Conservation (phyloP, 257 asterid species). For the Salvia miltiorrhiza region DNA sequence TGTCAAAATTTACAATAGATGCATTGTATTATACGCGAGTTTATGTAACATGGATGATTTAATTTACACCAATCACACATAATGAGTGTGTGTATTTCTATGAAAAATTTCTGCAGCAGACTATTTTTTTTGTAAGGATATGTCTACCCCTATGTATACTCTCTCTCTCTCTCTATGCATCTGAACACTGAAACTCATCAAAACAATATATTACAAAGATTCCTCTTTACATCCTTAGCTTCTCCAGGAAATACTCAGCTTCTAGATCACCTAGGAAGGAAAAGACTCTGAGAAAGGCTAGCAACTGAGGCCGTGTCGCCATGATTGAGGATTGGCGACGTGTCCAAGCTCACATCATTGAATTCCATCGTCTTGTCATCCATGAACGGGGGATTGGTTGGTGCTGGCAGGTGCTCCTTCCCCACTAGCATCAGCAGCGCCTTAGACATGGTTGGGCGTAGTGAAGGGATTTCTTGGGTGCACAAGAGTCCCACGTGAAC, state of each 20-base stretch:
- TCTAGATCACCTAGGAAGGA: constrained; percentile 54
- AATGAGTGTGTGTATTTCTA: background rate
- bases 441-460: constrained; percentile 66
- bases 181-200: background rate
- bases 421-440: constrained; percentile 60
- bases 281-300: constrained; percentile 53
- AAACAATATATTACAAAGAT: background rate
- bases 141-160: background rate
- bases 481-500: constrained; percentile 70
- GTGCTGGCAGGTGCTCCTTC: constrained; percentile 59
- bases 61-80: background rate
- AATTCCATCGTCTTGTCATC: constrained; percentile 61
- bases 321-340: constrained; percentile 6
- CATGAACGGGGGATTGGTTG: constrained; percentile 67
- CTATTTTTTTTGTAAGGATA: background rate
- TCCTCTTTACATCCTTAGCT: constrained; percentile 4
- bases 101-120: background rate
- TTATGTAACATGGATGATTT: background rate
- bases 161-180: background rate
- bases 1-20: background rate
- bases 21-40: background rate
- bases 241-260: background rate
- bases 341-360: constrained; percentile 27
- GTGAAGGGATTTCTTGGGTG: constrained; percentile 54
- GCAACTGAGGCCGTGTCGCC: constrained; percentile 45